A percentile compares a stretch with the other conserved stretches of the same genome.
phyloP scores from a whole-genome alignment of 805 yeast genomes.

The Wickerhamiella azyma region DNA sequence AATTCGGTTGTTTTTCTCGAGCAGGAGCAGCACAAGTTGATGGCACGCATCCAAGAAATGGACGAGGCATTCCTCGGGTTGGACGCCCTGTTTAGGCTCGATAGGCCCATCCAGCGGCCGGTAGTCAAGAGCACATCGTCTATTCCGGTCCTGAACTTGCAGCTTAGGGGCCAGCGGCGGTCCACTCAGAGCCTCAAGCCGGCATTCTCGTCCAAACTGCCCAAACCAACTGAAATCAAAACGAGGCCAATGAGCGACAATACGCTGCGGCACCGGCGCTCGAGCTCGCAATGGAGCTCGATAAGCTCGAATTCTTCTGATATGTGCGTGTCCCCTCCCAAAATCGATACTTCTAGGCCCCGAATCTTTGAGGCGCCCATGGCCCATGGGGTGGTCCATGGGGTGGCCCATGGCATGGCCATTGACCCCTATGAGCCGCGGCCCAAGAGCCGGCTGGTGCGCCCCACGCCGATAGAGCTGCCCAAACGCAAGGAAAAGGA shows the following conservation, averaged over 20 bases:
- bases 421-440: conserved; percentile 1
- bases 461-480: conserved; percentile 5
- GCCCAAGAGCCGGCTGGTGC: conserved; percentile 3
- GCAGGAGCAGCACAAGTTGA: not conserved
- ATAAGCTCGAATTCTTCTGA: not conserved
- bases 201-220: conserved; percentile 1
- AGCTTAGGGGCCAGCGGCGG: conserved; percentile 5
- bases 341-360: not conserved
- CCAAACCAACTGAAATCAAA: conserved; percentile 3
- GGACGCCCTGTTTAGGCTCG: not conserved
- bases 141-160: conserved; percentile 3
- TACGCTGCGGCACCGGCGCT: not conserved
- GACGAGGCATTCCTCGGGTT: not conserved
- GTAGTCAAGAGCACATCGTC: not conserved
- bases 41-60: not conserved
- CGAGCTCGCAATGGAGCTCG: conserved; percentile 3
- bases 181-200: not conserved
- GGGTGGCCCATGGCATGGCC: no score
- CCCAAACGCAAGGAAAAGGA: not conserved
- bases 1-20: not conserved
- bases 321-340: not conserved
- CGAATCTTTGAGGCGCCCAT: conserved; percentile 2
- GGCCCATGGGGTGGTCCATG: no score
- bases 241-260: not conserved
- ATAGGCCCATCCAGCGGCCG: not conserved